Conservation (phyloP, 2,329 filamentous ascomycete genomes). For the Keithomyces neogunnii region DNA sequence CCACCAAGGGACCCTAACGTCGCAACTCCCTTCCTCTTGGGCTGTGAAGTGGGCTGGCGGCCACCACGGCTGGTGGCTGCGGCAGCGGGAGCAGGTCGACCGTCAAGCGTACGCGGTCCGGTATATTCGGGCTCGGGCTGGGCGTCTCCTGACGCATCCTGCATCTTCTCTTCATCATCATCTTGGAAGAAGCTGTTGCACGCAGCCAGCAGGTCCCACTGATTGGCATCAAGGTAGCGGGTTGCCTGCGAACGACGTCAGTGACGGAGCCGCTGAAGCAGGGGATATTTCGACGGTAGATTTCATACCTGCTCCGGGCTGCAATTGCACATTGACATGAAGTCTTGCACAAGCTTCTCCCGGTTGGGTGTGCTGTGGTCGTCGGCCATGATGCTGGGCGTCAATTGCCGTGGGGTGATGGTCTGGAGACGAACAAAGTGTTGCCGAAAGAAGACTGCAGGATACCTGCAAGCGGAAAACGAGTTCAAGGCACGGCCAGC, state of each 20-base stretch:
- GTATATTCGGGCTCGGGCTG: conserved; percentile 38
- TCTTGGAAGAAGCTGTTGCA: conserved; percentile 54
- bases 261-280: neutral
- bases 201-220: conserved; percentile 59
- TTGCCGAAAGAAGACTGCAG: too few species aligned
- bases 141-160: conserved; percentile 14
- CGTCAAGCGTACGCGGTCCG: conserved; percentile 54
- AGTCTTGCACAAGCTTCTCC: conserved; percentile 6
- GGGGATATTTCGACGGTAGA: too few species aligned
- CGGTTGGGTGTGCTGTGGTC: conserved; percentile 2
- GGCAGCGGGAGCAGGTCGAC: conserved; percentile 42
- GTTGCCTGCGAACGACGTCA: conserved; percentile 45
- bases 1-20: conserved; percentile 50
- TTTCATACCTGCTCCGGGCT: conserved; percentile 6
- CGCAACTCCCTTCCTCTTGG: conserved; percentile 53
- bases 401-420: neutral
- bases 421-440: too few species aligned
- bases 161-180: conserved; percentile 39
- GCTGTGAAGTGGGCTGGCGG: conserved; percentile 28
- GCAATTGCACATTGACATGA: conserved; percentile 4
- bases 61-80: conserved; percentile 20
- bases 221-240: conserved; percentile 54
- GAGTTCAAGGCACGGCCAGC: too few species aligned
- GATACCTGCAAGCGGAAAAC: too few species aligned
- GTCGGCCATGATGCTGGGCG: conserved; percentile 2